Evolutionary conservation across 208 protist genomes (phyloP), one percentile per base, ranked within the genome.

Genomic region (Trypanosomatidae sp.): DNA sequence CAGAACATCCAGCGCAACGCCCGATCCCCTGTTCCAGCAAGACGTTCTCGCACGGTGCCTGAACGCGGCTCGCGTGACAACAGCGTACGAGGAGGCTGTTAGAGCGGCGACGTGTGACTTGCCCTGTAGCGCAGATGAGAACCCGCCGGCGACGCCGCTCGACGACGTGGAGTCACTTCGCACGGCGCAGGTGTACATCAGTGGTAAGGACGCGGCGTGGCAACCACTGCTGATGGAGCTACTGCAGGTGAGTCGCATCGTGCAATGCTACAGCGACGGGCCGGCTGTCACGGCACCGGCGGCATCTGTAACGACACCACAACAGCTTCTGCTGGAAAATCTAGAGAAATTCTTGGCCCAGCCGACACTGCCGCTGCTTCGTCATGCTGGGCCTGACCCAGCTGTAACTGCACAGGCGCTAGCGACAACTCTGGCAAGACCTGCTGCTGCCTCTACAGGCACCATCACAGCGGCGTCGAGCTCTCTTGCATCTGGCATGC

Each of bases 201-300:
- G 86, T 2, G 90, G 90, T 33, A 95, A 91, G 74, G 84, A 95
- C 55, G 86, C 87, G 0, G 86, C 86, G 15, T 87, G 82, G 77
- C 90, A 95, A 74, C 90, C 90, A 28, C 73, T 95, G 52, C 62
- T 92, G 47, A 71, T 95, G 56, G 90, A 95, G 12, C 36, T 84
- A 6, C 71, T 91, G 43, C 59, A 73, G 64, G 73, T 92, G 50
- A 86, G 79, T 13, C 90, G 90, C 6, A 69, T 95, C 2, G 72
- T 95, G 41, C 90, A 95, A 81, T 95, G 90, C 74, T 92, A 89
- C 77, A 69, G 81, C 53, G 87, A 90, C n/a, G 76, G 67, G 1
- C 60, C 75, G 2, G 69, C 30, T 43, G 30, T 50, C 15, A 10
- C 74, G 4, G 43, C 49, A 9, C 22, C 47, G 28, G 39, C 53